Evolutionary conservation across 352 stramenopile species (phyloP).

Genomic region (Phytophthora sansomeana): DNA sequence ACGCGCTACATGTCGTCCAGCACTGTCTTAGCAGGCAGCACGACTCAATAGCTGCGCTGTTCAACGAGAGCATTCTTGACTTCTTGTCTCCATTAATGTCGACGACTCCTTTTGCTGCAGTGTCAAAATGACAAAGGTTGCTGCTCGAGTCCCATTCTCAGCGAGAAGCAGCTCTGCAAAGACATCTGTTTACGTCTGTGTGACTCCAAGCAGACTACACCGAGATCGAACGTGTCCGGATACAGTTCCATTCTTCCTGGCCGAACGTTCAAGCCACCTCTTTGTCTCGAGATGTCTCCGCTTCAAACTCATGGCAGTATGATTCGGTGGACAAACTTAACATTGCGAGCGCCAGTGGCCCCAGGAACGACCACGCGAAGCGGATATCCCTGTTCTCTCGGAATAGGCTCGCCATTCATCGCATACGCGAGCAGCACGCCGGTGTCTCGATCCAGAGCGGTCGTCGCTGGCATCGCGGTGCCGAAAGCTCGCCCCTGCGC

Average conservation of each 20-base stretch:
- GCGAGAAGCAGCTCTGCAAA: too few species aligned
- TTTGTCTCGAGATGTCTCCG: neutral
- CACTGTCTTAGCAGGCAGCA: too few species aligned
- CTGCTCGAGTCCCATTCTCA: neutral
- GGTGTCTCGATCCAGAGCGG: slow-evolving; percentile 85
- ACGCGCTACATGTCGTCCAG: too few species aligned
- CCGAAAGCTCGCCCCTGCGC: slow-evolving; percentile 57
- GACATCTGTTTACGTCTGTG: too few species aligned
- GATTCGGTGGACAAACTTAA: slow-evolving; percentile 95
- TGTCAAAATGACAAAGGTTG: slow-evolving; percentile 1
- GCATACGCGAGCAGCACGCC: slow-evolving; percentile 96
- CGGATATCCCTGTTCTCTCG: slow-evolving; percentile 95
- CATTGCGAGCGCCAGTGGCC: slow-evolving; percentile 87
- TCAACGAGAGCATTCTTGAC: too few species aligned
- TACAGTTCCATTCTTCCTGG: too few species aligned
- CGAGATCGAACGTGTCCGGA: too few species aligned
- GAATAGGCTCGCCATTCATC: slow-evolving; percentile 91
- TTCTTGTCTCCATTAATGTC: too few species aligned
- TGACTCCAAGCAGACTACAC: too few species aligned
- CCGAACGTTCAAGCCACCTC: neutral
- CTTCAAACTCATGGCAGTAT: slow-evolving; percentile 25
- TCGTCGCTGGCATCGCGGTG: slow-evolving; percentile 87
- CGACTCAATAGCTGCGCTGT: too few species aligned
- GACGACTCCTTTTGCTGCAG: neutral
- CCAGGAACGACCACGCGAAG: slow-evolving; percentile 94